Percentiles rank a stretch among this genome's conserved stretches.
These are phyloP conservation scores for Laetiporus sulphureus DNA, from an alignment of 1,284 basidiomycete genomes.

Conservation along the genomic window DNA sequence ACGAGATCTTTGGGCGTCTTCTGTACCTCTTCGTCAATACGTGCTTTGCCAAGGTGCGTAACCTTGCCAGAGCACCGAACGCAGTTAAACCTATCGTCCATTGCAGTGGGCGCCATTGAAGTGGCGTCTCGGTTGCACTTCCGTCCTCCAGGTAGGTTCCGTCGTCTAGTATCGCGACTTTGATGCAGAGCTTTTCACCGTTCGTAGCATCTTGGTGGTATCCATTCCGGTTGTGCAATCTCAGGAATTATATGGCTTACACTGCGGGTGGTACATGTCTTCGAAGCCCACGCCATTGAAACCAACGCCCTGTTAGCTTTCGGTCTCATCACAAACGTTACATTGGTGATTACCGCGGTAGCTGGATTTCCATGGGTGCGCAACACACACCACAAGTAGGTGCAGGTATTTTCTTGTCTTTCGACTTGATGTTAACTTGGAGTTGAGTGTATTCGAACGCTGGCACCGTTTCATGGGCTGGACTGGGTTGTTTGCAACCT, in stretches of 20 bases:
- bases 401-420: slow-evolving; percentile 2
- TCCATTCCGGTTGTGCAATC: slow-evolving; percentile 67
- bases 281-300: slow-evolving; percentile 37
- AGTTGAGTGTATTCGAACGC: slow-evolving; percentile 58
- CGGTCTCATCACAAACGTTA: slow-evolving; percentile 50
- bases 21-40: slow-evolving; percentile 46
- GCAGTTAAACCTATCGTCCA: too few species aligned
- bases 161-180: background rate
- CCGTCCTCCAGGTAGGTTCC: slow-evolving; percentile 49
- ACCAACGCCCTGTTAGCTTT: slow-evolving; percentile 50
- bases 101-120: slow-evolving; percentile 62
- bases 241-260: slow-evolving; percentile 63
- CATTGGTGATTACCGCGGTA: slow-evolving; percentile 47
- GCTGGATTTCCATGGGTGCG: slow-evolving; percentile 69
- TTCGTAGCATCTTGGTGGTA: slow-evolving; percentile 63
- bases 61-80: too few species aligned
- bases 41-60: slow-evolving; percentile 52
- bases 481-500: slow-evolving; percentile 54
- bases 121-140: slow-evolving; percentile 65
- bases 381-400: slow-evolving; percentile 72
- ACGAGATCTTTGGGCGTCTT: slow-evolving; percentile 50
- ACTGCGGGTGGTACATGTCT: slow-evolving; percentile 51
- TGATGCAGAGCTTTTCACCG: background rate
- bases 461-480: slow-evolving; percentile 75
- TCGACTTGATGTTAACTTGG: slow-evolving; percentile 8